Evolutionary conservation across 140 eudicot species (phyloP).

Genomic region (Stevia rebaudiana): DNA sequence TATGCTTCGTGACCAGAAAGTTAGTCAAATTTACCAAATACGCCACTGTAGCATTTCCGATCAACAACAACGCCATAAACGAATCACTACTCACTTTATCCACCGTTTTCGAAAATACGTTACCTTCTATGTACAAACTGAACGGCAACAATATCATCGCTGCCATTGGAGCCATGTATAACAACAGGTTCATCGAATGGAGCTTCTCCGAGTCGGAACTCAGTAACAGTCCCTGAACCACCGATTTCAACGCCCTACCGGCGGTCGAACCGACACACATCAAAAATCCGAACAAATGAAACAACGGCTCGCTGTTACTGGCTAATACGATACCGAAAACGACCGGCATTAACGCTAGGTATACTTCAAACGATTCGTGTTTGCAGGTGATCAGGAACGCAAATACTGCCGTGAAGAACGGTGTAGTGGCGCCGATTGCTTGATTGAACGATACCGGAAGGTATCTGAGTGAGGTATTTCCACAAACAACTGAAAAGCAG

Average conservation of each 20-base stretch:
- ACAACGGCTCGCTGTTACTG: constrained; percentile 83
- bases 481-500: constrained; percentile 90
- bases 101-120: constrained; percentile 51
- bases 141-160: constrained; percentile 68
- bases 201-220: constrained; percentile 74
- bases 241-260: constrained; percentile 84
- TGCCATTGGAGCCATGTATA: constrained; percentile 99
- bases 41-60: constrained; percentile 76
- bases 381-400: constrained; percentile 77
- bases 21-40: constrained; percentile 83
- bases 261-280: constrained; percentile 80
- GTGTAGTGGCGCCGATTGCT: constrained; percentile 89
- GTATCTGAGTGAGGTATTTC: constrained; percentile 72
- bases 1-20: constrained; percentile 83
- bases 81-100: constrained; percentile 54
- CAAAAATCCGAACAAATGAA: constrained; percentile 74
- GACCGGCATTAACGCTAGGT: constrained; percentile 69
- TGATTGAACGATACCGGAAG: constrained; percentile 89
- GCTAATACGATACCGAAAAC: constrained; percentile 84
- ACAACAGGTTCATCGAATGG: constrained; percentile 74
- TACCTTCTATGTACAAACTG: constrained; percentile 69
- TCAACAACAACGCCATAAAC: constrained; percentile 58
- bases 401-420: constrained; percentile 83
- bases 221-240: constrained; percentile 72
- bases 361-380: constrained; percentile 64